A percentile compares a stretch with the other conserved stretches of the same genome.
Conservation (phyloP, 2,329 filamentous ascomycete species). For the Intubia oerlemansii region DNA sequence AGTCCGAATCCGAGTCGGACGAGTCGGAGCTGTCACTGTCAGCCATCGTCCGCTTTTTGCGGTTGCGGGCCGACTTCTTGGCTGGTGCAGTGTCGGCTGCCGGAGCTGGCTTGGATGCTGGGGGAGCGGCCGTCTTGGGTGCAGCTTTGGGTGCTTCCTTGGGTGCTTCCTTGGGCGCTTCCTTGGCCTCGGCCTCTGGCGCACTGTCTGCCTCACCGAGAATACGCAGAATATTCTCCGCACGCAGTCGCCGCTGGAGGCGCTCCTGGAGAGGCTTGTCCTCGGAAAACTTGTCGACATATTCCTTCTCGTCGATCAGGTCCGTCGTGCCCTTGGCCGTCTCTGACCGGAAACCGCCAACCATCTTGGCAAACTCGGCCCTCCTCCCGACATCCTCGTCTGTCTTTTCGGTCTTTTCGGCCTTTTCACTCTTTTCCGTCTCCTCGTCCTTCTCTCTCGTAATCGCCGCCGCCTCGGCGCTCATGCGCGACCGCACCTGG, state of each 20-base stretch:
- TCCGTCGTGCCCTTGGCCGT: too few species aligned
- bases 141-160: slow-evolving; percentile 20
- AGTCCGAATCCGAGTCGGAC: slow-evolving; percentile 3
- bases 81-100: too few species aligned
- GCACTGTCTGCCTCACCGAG: background rate
- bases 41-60: slow-evolving; percentile 30
- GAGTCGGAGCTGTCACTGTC: slow-evolving; percentile 13
- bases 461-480: slow-evolving; percentile 41
- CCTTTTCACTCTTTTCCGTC: too few species aligned
- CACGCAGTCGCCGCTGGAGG: slow-evolving; percentile 40
- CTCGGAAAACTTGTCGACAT: slow-evolving; percentile 22
- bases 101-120: slow-evolving; percentile 20
- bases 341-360: too few species aligned
- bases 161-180: slow-evolving; percentile 7
- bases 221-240: slow-evolving; percentile 25
- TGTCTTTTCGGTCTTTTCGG: slow-evolving; percentile 39
- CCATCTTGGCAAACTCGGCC: background rate
- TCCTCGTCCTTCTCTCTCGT: slow-evolving; percentile 30
- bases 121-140: background rate
- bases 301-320: slow-evolving; percentile 11
- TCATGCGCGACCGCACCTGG: slow-evolving; percentile 45
- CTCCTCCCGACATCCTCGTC: slow-evolving; percentile 28
- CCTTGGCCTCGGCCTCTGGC: background rate
- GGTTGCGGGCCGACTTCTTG: slow-evolving; percentile 22
- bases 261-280: slow-evolving; percentile 31